These are phyloP conservation scores for Penicillium sp. DNA, from an alignment of 2,329 filamentous ascomycete genomes.

Conservation along the genomic window DNA sequence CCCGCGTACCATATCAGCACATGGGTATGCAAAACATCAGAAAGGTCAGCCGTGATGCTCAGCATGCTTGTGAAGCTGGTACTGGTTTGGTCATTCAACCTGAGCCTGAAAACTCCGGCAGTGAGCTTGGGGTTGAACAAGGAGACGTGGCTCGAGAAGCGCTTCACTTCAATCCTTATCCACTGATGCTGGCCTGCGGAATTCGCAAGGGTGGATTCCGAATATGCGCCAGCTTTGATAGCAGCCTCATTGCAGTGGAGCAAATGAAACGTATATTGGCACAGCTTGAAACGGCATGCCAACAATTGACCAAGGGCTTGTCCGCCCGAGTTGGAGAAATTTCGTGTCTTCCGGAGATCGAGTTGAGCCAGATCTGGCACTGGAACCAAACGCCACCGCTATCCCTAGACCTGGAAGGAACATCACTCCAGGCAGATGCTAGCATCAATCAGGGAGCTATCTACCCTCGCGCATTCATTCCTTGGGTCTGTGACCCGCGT, in stretches of 20 bases:
- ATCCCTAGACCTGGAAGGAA: slow-evolving; percentile 33
- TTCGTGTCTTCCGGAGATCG: slow-evolving; percentile 40
- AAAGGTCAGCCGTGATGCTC: slow-evolving; percentile 44
- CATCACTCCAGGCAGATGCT: slow-evolving; percentile 26
- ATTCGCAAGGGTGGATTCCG: slow-evolving; percentile 49
- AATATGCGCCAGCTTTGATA: slow-evolving; percentile 51
- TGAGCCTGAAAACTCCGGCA: slow-evolving; percentile 41
- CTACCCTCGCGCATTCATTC: slow-evolving; percentile 40
- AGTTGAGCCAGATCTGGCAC: slow-evolving; percentile 49
- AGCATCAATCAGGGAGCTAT: slow-evolving; percentile 27
- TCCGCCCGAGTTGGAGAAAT: slow-evolving; percentile 37
- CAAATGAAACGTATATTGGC: slow-evolving; percentile 46
- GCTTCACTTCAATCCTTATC: slow-evolving; percentile 53
- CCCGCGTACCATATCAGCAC: slow-evolving; percentile 53
- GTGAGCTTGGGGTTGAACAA: slow-evolving; percentile 41
- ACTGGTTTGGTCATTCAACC: slow-evolving; percentile 47
- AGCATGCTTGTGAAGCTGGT: slow-evolving; percentile 40
- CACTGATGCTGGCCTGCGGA: slow-evolving; percentile 54
- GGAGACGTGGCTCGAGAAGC: slow-evolving; percentile 43
- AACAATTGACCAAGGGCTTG: slow-evolving; percentile 30
- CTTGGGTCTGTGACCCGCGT: slow-evolving; percentile 35
- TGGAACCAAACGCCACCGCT: slow-evolving; percentile 47
- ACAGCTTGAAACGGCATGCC: slow-evolving; percentile 40
- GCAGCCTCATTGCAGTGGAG: slow-evolving; percentile 34
- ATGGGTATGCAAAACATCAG: slow-evolving; percentile 56